phyloP scores from a whole-genome alignment of 2,329 filamentous ascomycete species.

The Monosporascus cannonballus region DNA sequence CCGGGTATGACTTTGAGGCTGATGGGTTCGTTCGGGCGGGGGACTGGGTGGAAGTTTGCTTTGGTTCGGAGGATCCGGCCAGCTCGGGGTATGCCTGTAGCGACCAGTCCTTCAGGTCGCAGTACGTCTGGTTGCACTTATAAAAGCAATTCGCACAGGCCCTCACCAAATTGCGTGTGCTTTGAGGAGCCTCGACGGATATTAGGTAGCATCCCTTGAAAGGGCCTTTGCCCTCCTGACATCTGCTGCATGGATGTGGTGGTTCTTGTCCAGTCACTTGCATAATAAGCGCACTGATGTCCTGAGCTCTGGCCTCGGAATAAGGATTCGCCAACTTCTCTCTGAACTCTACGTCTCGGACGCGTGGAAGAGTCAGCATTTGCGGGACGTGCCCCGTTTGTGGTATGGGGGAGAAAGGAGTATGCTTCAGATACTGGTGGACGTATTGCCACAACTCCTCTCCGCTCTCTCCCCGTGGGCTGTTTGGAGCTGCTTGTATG shows the following conservation, averaged over 20 bases:
- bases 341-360: conserved; percentile 11
- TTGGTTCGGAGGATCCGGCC: too few species aligned
- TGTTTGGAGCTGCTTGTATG: not conserved
- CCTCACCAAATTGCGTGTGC: conserved; percentile 4
- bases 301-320: conserved; percentile 6
- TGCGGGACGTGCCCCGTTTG: conserved; percentile 5
- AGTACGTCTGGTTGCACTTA: conserved; percentile 7
- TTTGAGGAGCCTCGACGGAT: conserved; percentile 5
- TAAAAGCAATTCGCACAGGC: conserved; percentile 16
- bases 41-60: not conserved
- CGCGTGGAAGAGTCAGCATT: conserved; percentile 6
- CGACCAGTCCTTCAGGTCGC: conserved; percentile 7
- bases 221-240: conserved; percentile 7
- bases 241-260: conserved; percentile 4
- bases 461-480: not conserved
- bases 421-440: conserved; percentile 4
- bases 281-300: conserved; percentile 13
- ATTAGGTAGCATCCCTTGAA: conserved; percentile 13
- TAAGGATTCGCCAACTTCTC: conserved; percentile 1
- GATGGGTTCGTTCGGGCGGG: not conserved
- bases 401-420: conserved; percentile 8
- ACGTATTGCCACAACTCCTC: conserved; percentile 11
- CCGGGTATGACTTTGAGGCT: conserved; percentile 1
- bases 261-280: conserved; percentile 10
- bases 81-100: conserved; percentile 5